Conservation (phyloP, 176 grass and related monocot genomes). For the Hordeum marinum region DNA sequence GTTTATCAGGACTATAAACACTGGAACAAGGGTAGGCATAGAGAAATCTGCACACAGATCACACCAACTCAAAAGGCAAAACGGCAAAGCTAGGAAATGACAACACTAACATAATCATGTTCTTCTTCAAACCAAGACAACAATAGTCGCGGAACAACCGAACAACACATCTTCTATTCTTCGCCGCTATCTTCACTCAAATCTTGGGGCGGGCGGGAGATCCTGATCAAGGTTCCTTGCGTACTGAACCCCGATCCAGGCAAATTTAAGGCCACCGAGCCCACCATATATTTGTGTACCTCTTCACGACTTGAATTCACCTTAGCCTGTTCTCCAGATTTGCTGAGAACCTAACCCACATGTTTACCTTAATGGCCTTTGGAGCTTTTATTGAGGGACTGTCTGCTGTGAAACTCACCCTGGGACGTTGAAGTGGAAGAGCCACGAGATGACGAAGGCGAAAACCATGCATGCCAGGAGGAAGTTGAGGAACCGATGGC, state of each 20-base stretch:
- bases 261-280: slow-evolving; percentile 17
- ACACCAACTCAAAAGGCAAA: slow-evolving; percentile 15
- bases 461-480: slow-evolving; percentile 96
- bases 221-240: not conserved
- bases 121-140: not conserved
- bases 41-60: slow-evolving; percentile 2
- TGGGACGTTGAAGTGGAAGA: slow-evolving; percentile 93
- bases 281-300: slow-evolving; percentile 3
- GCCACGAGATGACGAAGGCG: slow-evolving; percentile 92
- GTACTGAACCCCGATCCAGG: not conserved
- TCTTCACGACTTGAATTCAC: slow-evolving; percentile 24
- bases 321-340: slow-evolving; percentile 30
- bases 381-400: slow-evolving; percentile 40
- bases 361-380: slow-evolving; percentile 13
- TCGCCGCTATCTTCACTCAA: slow-evolving; percentile 8
- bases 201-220: not conserved
- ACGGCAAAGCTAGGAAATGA: slow-evolving; percentile 7
- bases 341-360: slow-evolving; percentile 29
- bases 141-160: not conserved
- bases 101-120: not conserved
- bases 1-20: not conserved
- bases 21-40: not conserved
- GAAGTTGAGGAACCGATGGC: slow-evolving; percentile 91
- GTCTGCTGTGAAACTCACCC: slow-evolving; percentile 24
- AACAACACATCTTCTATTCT: not conserved